phyloP scores from a whole-genome alignment of 257 asterid species.

The Galeopsis tetrahit region DNA sequence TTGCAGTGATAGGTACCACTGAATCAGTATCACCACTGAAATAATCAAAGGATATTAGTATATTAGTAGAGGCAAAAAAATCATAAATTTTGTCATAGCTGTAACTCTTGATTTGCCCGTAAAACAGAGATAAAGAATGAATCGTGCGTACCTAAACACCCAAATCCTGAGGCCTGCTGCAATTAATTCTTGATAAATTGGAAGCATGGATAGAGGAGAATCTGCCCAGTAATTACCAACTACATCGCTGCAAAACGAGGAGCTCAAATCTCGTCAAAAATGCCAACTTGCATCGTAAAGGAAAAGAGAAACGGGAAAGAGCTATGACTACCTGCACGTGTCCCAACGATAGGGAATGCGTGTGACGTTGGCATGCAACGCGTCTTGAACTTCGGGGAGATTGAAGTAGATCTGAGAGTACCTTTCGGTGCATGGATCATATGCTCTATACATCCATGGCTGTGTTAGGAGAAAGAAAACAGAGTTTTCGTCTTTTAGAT shows the following conservation, averaged over 20 bases:
- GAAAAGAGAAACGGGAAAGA: slow-evolving; percentile 28
- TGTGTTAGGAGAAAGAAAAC: slow-evolving; percentile 40
- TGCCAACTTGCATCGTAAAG: neutral
- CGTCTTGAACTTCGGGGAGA: slow-evolving; percentile 86
- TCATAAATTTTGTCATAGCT: neutral
- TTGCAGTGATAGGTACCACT: slow-evolving; percentile 92
- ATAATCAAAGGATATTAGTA: neutral
- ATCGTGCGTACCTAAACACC: slow-evolving; percentile 77
- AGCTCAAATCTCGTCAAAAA: slow-evolving; percentile 9
- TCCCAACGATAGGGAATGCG: slow-evolving; percentile 72
- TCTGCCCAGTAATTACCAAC: slow-evolving; percentile 87
- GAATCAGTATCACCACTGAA: slow-evolving; percentile 96
- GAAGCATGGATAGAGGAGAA: slow-evolving; percentile 93
- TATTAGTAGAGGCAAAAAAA: neutral
- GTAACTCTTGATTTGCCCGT: no score
- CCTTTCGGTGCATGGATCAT: slow-evolving; percentile 92
- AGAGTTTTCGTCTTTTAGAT: slow-evolving; percentile 7
- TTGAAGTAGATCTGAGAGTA: slow-evolving; percentile 74
- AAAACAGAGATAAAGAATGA: neutral
- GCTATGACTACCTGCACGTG: slow-evolving; percentile 76
- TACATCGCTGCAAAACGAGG: slow-evolving; percentile 59
- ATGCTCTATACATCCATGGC: slow-evolving; percentile 97
- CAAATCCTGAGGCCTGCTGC: slow-evolving; percentile 88
- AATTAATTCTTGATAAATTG: slow-evolving; percentile 81
- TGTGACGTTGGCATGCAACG: slow-evolving; percentile 85